These are phyloP conservation scores for Cordyceps javanica DNA, from an alignment of 2,329 filamentous ascomycete genomes.

Conservation along the genomic window DNA sequence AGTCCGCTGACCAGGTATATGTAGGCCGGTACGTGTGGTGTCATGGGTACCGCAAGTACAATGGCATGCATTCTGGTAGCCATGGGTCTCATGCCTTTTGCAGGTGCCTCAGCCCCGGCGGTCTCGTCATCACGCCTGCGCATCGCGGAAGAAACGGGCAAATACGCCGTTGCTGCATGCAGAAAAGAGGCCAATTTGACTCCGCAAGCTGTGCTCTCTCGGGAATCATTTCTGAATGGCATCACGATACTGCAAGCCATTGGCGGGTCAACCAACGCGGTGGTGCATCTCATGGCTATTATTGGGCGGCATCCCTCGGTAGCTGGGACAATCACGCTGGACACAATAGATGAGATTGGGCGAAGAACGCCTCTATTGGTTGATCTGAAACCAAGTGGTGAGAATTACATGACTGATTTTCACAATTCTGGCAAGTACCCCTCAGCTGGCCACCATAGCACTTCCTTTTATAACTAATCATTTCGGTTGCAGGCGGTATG, in stretches of 20 bases:
- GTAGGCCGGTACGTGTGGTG: constrained; percentile 75
- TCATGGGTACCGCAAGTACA: constrained; percentile 89
- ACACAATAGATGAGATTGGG: constrained; percentile 74
- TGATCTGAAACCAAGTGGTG: constrained; percentile 78
- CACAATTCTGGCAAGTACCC: constrained; percentile 56
- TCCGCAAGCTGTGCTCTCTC: constrained; percentile 65
- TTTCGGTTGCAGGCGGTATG: constrained; percentile 62
- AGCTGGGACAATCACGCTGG: constrained; percentile 56
- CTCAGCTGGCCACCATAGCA: too few species aligned
- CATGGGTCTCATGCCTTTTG: constrained; percentile 73
- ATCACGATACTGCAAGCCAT: constrained; percentile 81
- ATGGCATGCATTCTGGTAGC: constrained; percentile 82
- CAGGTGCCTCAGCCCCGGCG: constrained; percentile 72
- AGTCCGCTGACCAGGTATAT: neutral
- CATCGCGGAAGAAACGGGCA: constrained; percentile 68
- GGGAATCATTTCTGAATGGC: constrained; percentile 75
- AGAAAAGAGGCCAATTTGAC: constrained; percentile 61
- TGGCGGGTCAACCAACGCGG: constrained; percentile 78
- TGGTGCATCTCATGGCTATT: constrained; percentile 83
- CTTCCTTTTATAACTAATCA: too few species aligned
- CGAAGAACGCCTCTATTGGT: constrained; percentile 75
- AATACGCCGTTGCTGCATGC: constrained; percentile 61
- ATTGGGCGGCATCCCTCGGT: constrained; percentile 65
- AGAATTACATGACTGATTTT: constrained; percentile 85
- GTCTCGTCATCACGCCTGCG: constrained; percentile 73